Base-by-base conservation (phyloP, 2,329 filamentous ascomycete genomes). In the Cercospora sp. region DNA sequence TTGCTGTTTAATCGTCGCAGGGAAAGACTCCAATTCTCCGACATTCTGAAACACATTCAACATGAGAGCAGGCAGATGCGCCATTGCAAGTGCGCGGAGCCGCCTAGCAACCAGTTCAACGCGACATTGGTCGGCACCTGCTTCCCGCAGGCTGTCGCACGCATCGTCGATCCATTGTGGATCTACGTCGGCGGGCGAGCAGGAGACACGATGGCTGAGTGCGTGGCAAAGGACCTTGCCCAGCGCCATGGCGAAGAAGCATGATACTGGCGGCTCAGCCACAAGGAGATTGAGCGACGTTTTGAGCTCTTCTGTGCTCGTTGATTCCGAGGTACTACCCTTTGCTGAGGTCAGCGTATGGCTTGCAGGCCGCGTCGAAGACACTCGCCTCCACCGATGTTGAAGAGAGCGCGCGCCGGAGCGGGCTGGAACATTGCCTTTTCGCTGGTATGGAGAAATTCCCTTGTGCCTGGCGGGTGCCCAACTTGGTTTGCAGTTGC, bases 261-360 rank as follows among this genome's bases (percentile, higher is more conserved):
- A 24, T 13, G 59, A 43, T 34, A 21, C 59, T 45, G 59, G 59
- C 26, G 34, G 59, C 8, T 45, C 32, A 43, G 34, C 32, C 8
- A 26, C 59, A 18, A 61, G 59, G 10, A 61, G 37, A 34, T 61
- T n/a, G 18, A 61, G 24, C 24, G 59, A 61, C 10, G 59, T 61
- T 24, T 49, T 24, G 34, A 61, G 13, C n/a, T 61, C 58, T 61
- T 30, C 32, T 9, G 18, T 61, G 59, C 37, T 49, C 24, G 59
- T 28, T 1, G 34, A 30, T 8, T 45, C 37, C 7, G 34, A 28
- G 10, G 59, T 10, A 13, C 21, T 43, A 18, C n/a, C 18, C 59
- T 49, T 18, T 26, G 16, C 18, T 21, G 16, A 16, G 12, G 10
- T 61, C 59, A 61, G 59, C n/a, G 30, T 10, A 26, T 58, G 16